Evolutionary conservation across 352 stramenopile genomes (phyloP).

Genomic region (Globisporangium iwayamae): DNA sequence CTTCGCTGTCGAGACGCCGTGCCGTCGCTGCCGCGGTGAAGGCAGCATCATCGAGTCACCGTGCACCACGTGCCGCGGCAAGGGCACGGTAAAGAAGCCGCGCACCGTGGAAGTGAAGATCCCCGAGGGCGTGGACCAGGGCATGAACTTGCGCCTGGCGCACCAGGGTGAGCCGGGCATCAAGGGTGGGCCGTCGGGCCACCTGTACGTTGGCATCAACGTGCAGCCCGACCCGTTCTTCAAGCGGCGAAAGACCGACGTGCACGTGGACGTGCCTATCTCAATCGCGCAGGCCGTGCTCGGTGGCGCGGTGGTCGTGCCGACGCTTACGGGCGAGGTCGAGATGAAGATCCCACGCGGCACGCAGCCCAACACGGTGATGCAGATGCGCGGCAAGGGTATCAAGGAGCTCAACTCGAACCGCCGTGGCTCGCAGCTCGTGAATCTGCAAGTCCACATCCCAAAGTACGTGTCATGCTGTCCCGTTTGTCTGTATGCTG

Average conservation of each 20-base stretch:
- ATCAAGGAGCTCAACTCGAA: slow-evolving; percentile 93
- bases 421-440: slow-evolving; percentile 94
- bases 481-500: neutral
- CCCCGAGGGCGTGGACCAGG: slow-evolving; percentile 93
- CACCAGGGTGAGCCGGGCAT: slow-evolving; percentile 89
- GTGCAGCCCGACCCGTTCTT: slow-evolving; percentile 95
- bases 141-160: slow-evolving; percentile 93
- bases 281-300: slow-evolving; percentile 92
- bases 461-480: slow-evolving; percentile 76
- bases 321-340: slow-evolving; percentile 96
- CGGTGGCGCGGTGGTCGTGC: slow-evolving; percentile 93
- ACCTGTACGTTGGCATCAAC: slow-evolving; percentile 94
- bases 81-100: slow-evolving; percentile 87
- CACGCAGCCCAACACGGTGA: slow-evolving; percentile 93
- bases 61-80: slow-evolving; percentile 74
- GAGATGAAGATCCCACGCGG: slow-evolving; percentile 96
- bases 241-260: slow-evolving; percentile 92
- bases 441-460: slow-evolving; percentile 96
- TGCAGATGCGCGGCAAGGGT: slow-evolving; percentile 96
- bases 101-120: slow-evolving; percentile 93
- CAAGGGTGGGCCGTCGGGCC: slow-evolving; percentile 85
- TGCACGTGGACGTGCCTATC: slow-evolving; percentile 94
- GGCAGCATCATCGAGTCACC: slow-evolving; percentile 83
- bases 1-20: slow-evolving; percentile 87
- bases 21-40: slow-evolving; percentile 75